Conservation (phyloP, 106 monocot species). For the Hemerocallis citrina region DNA sequence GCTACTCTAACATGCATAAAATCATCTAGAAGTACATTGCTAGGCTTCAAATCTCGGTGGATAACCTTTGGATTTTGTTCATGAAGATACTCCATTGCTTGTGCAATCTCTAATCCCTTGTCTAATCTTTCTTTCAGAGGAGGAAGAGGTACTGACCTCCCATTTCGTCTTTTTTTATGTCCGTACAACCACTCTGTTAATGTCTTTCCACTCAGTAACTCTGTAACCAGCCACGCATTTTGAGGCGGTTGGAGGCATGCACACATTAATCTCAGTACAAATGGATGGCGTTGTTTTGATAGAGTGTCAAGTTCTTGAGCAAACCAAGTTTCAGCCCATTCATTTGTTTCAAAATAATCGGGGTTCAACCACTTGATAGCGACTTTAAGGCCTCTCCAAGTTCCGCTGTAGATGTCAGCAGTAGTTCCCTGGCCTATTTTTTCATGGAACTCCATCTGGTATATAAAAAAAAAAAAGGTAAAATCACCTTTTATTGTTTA, state of each 20-base stretch:
- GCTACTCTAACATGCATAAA: constrained; percentile 26
- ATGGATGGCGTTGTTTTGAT: constrained; percentile 35
- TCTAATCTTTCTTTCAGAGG: constrained; percentile 23
- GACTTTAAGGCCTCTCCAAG: constrained; percentile 36
- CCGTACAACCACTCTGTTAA: constrained; percentile 34
- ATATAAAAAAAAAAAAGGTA: not conserved
- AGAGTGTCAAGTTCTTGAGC: constrained; percentile 37
- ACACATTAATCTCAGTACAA: constrained; percentile 21
- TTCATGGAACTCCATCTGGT: constrained; percentile 37
- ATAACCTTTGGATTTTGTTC: constrained; percentile 35
- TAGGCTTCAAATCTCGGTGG: constrained; percentile 43
- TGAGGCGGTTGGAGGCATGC: constrained; percentile 31
- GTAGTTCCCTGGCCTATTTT: constrained; percentile 35
- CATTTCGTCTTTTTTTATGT: constrained; percentile 14
- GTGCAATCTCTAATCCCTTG: constrained; percentile 37
- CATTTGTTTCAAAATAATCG: constrained; percentile 9
- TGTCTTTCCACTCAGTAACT: constrained; percentile 29
- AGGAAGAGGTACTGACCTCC: constrained; percentile 12
- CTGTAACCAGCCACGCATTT: constrained; percentile 34
- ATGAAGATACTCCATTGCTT: constrained; percentile 37
- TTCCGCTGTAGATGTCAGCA: constrained; percentile 28
- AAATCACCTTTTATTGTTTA: not conserved
- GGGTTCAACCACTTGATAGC: constrained; percentile 37
- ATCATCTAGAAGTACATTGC: constrained; percentile 31
- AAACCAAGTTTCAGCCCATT: constrained; percentile 16